These are phyloP conservation scores for Penicillium brevicompactum DNA, from an alignment of 2,329 filamentous ascomycete genomes.

Conservation along the genomic window DNA sequence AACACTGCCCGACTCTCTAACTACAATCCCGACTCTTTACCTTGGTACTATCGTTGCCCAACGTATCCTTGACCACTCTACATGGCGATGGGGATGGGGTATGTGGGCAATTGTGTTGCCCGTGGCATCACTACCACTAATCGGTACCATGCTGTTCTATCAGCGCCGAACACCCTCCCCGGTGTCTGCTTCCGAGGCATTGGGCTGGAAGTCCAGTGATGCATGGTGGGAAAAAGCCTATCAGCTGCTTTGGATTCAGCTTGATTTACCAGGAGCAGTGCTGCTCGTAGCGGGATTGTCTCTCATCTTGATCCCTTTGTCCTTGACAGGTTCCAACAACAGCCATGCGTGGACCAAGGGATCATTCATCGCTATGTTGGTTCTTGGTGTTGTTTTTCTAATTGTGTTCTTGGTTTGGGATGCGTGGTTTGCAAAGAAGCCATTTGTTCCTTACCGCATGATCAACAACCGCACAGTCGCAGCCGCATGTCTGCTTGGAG, in stretches of 20 bases:
- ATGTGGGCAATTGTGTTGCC: slow-evolving; percentile 47
- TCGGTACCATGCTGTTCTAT: slow-evolving; percentile 36
- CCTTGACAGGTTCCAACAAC: slow-evolving; percentile 41
- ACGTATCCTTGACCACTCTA: slow-evolving; percentile 37
- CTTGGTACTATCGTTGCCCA: slow-evolving; percentile 52
- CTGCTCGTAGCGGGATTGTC: slow-evolving; percentile 38
- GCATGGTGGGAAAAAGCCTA: slow-evolving; percentile 22
- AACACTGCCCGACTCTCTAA: slow-evolving; percentile 62
- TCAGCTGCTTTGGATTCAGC: slow-evolving; percentile 22
- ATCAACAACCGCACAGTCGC: slow-evolving; percentile 42
- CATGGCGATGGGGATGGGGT: slow-evolving; percentile 48
- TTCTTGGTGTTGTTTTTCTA: slow-evolving; percentile 31
- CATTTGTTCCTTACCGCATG: slow-evolving; percentile 44
- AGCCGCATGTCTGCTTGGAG: slow-evolving; percentile 40
- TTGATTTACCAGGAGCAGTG: slow-evolving; percentile 39
- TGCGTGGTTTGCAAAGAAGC: slow-evolving; percentile 38
- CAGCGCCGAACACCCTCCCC: slow-evolving; percentile 26
- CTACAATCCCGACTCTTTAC: slow-evolving; percentile 51
- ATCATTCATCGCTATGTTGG: slow-evolving; percentile 41
- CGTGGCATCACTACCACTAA: slow-evolving; percentile 33
- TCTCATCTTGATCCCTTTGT: slow-evolving; percentile 40
- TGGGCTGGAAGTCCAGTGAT: slow-evolving; percentile 1
- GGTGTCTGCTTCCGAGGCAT: neutral
- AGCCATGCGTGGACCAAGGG: slow-evolving; percentile 26
- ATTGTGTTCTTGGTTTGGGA: slow-evolving; percentile 41